Base-by-base conservation (phyloP, 495 filamentous ascomycete species). In the Neurospora sp. region DNA sequence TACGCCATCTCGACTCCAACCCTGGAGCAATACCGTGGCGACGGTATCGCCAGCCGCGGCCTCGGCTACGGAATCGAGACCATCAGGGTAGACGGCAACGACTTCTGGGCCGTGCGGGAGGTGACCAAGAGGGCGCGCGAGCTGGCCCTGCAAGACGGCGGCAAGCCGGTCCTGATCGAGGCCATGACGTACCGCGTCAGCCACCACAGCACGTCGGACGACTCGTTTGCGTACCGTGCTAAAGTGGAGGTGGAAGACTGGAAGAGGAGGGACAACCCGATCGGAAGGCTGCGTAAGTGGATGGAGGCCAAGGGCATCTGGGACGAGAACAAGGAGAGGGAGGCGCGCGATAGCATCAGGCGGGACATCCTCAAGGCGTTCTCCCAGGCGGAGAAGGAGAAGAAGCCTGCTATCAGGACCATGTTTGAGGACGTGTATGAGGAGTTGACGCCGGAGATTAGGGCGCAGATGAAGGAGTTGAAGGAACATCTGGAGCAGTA, bases 121-220 rank as follows among this genome's bases (percentile, higher is more conserved):
- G 94, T 89, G 0, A 97, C 91, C 39, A 89, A 90, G 75, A 87
- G 89, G 76, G 96, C 96, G 0, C 88, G 94, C 1, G 86, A 89
- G 39, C 86, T 94, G 72, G 94, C 94, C 0, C 84, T 97, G 62
- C 85, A 90, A 69, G 90, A 92, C 70, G 93, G 92, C 42, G 92
- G 93, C 4, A 88, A 88, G 73, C 93, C 92, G 0, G 89, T 99
- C 0, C 83, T 99, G 4, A 91, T 99, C 70, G 96, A 99, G 83
- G 94, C 93, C 23, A 98, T 99, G 96, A 94, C 92, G 38, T 99
- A 99, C 81, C 94, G 96, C 18, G 94, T 99, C 66, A 93, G 90
- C 41, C 96, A 99, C 80, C 96, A 99, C 83, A 97, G 94, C 81
- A 99, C 96, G 0, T 93, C 90, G n/a, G 96, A 99, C 77, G 96